Evolutionary conservation across 2,329 filamentous ascomycete species (phyloP).

Genomic region (Beauveria sp.): DNA sequence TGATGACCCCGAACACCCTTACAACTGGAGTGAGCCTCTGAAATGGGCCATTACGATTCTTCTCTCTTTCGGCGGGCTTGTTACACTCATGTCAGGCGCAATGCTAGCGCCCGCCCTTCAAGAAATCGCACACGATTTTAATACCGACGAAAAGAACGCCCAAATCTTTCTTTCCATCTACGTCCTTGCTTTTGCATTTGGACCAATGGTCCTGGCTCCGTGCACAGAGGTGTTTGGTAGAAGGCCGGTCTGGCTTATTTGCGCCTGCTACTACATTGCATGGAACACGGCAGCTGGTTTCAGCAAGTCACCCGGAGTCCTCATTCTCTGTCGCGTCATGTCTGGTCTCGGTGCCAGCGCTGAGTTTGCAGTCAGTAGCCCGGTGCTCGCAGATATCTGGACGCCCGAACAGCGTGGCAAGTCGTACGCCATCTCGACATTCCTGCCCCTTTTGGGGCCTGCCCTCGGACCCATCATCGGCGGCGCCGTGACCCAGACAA

Average conservation of each 20-base stretch:
- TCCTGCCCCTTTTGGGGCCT: slow-evolving; percentile 43
- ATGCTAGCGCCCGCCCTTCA: slow-evolving; percentile 29
- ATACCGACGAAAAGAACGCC: slow-evolving; percentile 15
- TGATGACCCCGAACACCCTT: slow-evolving; percentile 31
- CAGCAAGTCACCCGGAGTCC: slow-evolving; percentile 21
- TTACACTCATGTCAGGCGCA: slow-evolving; percentile 28
- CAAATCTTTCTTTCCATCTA: slow-evolving; percentile 29
- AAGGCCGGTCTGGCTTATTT: slow-evolving; percentile 25
- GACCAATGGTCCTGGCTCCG: slow-evolving; percentile 26
- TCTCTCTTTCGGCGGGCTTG: slow-evolving; percentile 25
- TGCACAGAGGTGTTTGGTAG: slow-evolving; percentile 28
- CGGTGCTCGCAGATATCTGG: slow-evolving; percentile 30
- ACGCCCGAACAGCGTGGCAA: slow-evolving; percentile 27
- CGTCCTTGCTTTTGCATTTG: slow-evolving; percentile 28
- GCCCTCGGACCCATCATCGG: slow-evolving; percentile 61
- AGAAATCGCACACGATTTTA: slow-evolving; percentile 24
- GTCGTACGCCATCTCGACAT: slow-evolving; percentile 25
- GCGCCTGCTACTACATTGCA: slow-evolving; percentile 26
- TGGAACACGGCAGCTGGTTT: slow-evolving; percentile 29
- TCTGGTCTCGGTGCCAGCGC: slow-evolving; percentile 21
- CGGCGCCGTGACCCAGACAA: slow-evolving; percentile 54
- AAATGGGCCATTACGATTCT: slow-evolving; percentile 22
- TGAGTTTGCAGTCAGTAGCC: slow-evolving; percentile 25
- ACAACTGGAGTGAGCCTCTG: slow-evolving; percentile 7
- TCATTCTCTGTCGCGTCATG: slow-evolving; percentile 23